Conservation (phyloP, 768 basidiomycete genomes). For the Psilocybe cyanescens region DNA sequence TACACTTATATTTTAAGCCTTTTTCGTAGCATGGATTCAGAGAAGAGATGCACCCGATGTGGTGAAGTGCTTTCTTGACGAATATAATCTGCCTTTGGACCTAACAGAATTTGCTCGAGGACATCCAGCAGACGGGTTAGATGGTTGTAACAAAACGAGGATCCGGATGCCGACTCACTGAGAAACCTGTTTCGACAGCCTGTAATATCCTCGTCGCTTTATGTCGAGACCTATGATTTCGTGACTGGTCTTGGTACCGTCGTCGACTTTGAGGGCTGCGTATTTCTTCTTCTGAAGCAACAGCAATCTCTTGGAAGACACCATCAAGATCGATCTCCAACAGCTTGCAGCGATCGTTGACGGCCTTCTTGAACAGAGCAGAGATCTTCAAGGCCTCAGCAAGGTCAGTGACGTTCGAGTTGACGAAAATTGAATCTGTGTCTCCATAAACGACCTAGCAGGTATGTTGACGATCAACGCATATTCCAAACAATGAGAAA, state of each 20-base stretch:
- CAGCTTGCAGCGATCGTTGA: constrained; percentile 93
- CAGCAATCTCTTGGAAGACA: constrained; percentile 86
- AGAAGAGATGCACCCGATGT: too few species aligned
- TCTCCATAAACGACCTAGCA: constrained; percentile 96
- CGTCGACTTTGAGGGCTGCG: constrained; percentile 94
- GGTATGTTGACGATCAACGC: not conserved
- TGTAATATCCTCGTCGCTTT: constrained; percentile 96
- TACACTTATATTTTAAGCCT: too few species aligned
- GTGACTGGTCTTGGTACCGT: constrained; percentile 69
- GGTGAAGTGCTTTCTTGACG: too few species aligned
- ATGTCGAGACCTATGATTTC: constrained; percentile 99
- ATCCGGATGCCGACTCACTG: constrained; percentile 58
- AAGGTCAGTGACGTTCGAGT: constrained; percentile 90
- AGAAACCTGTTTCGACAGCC: constrained; percentile 89
- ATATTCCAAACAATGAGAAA: not conserved
- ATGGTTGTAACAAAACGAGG: not conserved
- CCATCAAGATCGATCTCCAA: constrained; percentile 97
- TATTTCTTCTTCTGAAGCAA: constrained; percentile 99
- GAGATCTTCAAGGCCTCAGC: constrained; percentile 92
- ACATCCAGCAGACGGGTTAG: constrained; percentile 53
- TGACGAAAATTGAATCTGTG: constrained; percentile 98
- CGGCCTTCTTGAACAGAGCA: constrained; percentile 89
- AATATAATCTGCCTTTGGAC: too few species aligned
- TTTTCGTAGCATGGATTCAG: too few species aligned
- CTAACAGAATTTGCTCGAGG: constrained; percentile 75